Conservation (phyloP, 2,329 filamentous ascomycete genomes). For the Alternaria sp. region DNA sequence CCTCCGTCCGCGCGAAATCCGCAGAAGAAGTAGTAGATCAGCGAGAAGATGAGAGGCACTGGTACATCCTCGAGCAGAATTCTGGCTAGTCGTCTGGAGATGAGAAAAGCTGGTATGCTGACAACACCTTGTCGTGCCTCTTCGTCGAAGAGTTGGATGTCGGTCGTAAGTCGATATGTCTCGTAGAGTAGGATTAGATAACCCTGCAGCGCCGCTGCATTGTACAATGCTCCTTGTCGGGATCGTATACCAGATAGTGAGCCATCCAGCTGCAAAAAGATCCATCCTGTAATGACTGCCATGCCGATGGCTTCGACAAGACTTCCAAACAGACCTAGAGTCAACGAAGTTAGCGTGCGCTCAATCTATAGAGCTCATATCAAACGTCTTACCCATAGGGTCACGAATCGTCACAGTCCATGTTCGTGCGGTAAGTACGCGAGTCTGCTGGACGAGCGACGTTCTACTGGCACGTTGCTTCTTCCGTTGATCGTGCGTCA, state of each 20-base stretch:
- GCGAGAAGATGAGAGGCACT: conserved; percentile 72
- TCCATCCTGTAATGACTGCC: conserved; percentile 74
- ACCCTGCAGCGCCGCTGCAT: conserved; percentile 72
- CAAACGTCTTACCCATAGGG: conserved; percentile 63
- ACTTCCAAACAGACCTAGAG: conserved; percentile 64
- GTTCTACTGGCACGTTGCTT: conserved; percentile 53
- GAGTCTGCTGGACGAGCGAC: conserved; percentile 66
- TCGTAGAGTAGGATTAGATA: conserved; percentile 80
- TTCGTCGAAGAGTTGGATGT: conserved; percentile 77
- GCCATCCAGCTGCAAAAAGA: conserved; percentile 70
- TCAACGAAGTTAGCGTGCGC: neutral
- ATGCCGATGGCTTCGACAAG: conserved; percentile 73
- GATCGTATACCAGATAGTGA: conserved; percentile 76
- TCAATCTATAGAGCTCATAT: neutral
- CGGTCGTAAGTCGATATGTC: conserved; percentile 74
- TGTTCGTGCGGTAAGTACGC: conserved; percentile 71
- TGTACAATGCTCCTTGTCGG: conserved; percentile 75
- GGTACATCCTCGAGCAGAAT: conserved; percentile 75
- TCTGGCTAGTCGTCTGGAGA: conserved; percentile 72
- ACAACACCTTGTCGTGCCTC: conserved; percentile 77
- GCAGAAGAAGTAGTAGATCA: conserved; percentile 80
- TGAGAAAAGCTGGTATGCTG: conserved; percentile 70
- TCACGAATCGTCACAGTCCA: conserved; percentile 77
- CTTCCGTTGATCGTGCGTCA: conserved; percentile 11
- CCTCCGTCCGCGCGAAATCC: conserved; percentile 69